A percentile compares a stretch with the other conserved stretches of the same genome.
Evolutionary conservation across 2,329 filamentous ascomycete genomes (phyloP).

Genomic region (Xylaria polymorpha): DNA sequence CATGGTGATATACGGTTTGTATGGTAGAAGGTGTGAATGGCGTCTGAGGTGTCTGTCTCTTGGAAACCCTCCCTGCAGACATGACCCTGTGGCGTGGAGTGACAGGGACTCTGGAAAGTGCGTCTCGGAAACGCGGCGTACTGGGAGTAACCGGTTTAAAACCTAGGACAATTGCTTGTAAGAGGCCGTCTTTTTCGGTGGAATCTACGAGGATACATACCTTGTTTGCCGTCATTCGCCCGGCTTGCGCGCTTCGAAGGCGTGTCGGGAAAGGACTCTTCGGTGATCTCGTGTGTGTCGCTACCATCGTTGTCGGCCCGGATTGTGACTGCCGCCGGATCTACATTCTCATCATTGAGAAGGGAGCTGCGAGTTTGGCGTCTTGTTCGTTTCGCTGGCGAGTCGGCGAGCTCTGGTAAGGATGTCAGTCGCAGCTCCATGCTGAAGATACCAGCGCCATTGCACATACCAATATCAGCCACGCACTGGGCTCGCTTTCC

Average conservation of each 20-base stretch:
- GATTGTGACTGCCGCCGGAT: constrained; percentile 60
- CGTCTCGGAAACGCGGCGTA: constrained; percentile 84
- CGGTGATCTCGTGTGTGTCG: constrained; percentile 56
- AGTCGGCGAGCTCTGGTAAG: constrained; percentile 45
- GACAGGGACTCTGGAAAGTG: constrained; percentile 74
- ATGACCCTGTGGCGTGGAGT: constrained; percentile 89
- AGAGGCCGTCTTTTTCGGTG: neutral
- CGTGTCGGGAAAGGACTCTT: constrained; percentile 46
- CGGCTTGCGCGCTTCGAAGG: constrained; percentile 40
- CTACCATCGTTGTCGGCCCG: constrained; percentile 56
- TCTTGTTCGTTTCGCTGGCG: constrained; percentile 61
- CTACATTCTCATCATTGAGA: constrained; percentile 75
- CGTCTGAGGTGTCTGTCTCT: constrained; percentile 82
- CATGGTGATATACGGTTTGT: constrained; percentile 85
- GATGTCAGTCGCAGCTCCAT: constrained; percentile 40
- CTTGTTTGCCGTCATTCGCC: constrained; percentile 36
- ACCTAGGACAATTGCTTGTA: constrained; percentile 36
- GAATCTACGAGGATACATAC: constrained; percentile 30
- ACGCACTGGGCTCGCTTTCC: constrained; percentile 60
- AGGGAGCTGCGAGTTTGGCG: constrained; percentile 55
- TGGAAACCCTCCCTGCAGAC: constrained; percentile 78
- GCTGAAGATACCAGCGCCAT: constrained; percentile 18
- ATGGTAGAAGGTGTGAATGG: constrained; percentile 74
- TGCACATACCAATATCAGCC: constrained; percentile 52
- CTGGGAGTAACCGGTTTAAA: constrained; percentile 73